These are phyloP conservation scores for Lipomyces kockii DNA, from an alignment of 805 yeast species.

Conservation along the genomic window DNA sequence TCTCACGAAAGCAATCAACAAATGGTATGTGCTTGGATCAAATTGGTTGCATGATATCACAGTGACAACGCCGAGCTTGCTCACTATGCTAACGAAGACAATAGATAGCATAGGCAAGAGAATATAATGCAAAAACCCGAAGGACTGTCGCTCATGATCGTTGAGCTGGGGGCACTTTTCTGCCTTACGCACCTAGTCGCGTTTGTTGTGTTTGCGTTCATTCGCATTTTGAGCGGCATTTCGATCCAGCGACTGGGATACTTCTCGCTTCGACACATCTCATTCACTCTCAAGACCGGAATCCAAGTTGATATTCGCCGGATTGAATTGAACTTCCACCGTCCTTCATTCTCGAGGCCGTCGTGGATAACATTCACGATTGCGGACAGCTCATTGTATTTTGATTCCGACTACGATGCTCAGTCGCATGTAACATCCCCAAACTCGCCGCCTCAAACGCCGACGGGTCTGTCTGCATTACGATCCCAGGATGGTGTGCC, in stretches of 20 bases:
- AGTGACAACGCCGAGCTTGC: neutral
- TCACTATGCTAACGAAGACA: neutral
- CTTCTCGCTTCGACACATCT: slow-evolving; percentile 47
- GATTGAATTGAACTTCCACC: slow-evolving; percentile 46
- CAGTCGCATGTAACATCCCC: slow-evolving; percentile 8
- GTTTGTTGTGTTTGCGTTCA: slow-evolving; percentile 47
- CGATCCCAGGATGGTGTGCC: neutral
- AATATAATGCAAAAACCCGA: slow-evolving; percentile 28
- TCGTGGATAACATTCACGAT: slow-evolving; percentile 47
- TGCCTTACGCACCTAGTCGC: slow-evolving; percentile 41
- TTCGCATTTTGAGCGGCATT: slow-evolving; percentile 49
- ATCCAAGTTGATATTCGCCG: slow-evolving; percentile 45
- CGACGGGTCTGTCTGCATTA: slow-evolving; percentile 2
- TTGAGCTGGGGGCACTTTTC: slow-evolving; percentile 29
- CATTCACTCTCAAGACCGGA: slow-evolving; percentile 46
- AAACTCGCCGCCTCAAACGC: slow-evolving; percentile 4
- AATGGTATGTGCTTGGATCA: neutral
- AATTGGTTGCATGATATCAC: neutral
- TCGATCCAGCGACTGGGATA: slow-evolving; percentile 51
- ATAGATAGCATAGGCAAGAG: neutral
- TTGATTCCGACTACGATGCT: slow-evolving; percentile 38
- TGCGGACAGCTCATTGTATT: slow-evolving; percentile 43
- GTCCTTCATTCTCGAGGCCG: slow-evolving; percentile 50
- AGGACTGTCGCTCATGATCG: slow-evolving; percentile 32
- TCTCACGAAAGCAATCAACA: neutral